Evolutionary conservation across 257 asterid genomes (phyloP).

Genomic region (Solanum habrochaites): DNA sequence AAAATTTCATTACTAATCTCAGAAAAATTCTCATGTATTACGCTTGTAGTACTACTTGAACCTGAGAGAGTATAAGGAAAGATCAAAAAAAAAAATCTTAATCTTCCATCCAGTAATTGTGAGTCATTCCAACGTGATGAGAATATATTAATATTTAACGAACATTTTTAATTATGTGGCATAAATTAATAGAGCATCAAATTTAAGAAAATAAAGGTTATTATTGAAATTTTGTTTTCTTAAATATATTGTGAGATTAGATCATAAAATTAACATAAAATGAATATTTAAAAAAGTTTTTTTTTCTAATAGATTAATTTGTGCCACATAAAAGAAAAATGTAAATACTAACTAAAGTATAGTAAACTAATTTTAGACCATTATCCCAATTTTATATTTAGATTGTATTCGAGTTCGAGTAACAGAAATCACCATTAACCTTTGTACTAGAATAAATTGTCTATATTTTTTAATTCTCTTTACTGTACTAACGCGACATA

Average conservation of each 20-base stretch:
- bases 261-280: no score
- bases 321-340: background rate
- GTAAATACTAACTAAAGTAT: background rate
- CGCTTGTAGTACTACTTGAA: no score
- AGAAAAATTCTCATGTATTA: no score
- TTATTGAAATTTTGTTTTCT: background rate
- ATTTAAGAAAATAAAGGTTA: background rate
- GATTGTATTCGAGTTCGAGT: background rate
- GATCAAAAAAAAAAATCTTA: no score
- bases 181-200: background rate
- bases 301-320: background rate
- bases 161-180: background rate
- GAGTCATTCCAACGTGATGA: no score
- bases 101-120: no score
- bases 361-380: background rate
- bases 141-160: background rate
- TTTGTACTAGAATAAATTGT: background rate
- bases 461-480: background rate
- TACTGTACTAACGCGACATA: rapidly evolving
- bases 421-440: rapidly evolving
- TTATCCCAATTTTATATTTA: background rate
- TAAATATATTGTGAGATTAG: background rate
- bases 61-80: no score
- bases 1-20: no score
- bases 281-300: no score